Percentiles rank a stretch among this genome's conserved stretches.
Evolutionary conservation across 805 yeast genomes (phyloP).

Genomic region (Cyberlindnera maclurae): DNA sequence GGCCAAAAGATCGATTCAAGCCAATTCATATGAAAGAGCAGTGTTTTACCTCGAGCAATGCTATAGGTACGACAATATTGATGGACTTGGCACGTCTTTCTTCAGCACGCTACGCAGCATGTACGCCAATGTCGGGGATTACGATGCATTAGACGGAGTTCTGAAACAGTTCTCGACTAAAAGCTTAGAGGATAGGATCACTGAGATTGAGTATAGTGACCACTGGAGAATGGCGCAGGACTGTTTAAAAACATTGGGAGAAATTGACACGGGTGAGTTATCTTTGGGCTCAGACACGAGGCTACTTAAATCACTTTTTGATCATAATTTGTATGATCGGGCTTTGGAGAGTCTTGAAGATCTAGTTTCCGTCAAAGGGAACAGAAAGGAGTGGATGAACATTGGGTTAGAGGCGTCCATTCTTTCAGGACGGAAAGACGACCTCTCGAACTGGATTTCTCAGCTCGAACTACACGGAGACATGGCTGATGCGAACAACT

Average conservation of each 20-base stretch:
- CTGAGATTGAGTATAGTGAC: constrained; percentile 76
- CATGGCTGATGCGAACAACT: constrained; percentile 43
- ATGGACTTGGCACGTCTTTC: constrained; percentile 28
- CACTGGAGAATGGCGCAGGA: constrained; percentile 86
- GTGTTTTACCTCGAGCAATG: constrained; percentile 79
- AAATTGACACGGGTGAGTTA: constrained; percentile 25
- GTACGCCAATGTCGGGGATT: constrained; percentile 82
- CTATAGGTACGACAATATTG: constrained; percentile 34
- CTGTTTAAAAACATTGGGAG: constrained; percentile 65
- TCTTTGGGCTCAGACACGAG: constrained; percentile 35
- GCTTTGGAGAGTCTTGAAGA: constrained; percentile 17
- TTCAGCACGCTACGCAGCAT: constrained; percentile 59
- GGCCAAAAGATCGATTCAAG: constrained; percentile 74
- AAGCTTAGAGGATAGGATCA: constrained; percentile 65
- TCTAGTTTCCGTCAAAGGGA: constrained; percentile 3
- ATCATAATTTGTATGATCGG: constrained; percentile 70
- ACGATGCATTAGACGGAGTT: constrained; percentile 85
- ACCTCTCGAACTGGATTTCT: constrained; percentile 52
- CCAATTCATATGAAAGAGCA: constrained; percentile 83
- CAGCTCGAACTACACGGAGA: constrained; percentile 38
- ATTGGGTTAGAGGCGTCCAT: constrained; percentile 75
- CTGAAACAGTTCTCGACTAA: constrained; percentile 64
- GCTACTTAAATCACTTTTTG: constrained; percentile 61
- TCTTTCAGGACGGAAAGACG: constrained; percentile 46
- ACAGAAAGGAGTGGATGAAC: constrained; percentile 44